phyloP scores from a whole-genome alignment of 2,329 filamentous ascomycete genomes.

The Diplodia intermedia region DNA sequence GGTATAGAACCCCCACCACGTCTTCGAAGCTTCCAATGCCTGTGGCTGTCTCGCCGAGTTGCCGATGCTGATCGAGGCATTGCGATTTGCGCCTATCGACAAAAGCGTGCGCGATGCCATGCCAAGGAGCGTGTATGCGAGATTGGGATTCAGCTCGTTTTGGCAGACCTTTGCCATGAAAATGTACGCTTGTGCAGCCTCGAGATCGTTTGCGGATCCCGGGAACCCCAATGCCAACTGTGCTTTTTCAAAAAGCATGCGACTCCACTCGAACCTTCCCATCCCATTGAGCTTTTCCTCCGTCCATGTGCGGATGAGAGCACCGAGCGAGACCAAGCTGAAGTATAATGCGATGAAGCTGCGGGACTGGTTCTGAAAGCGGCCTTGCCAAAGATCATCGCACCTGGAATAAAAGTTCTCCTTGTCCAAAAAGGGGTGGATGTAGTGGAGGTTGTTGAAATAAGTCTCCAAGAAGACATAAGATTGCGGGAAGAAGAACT shows the following conservation, averaged over 20 bases:
- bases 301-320: conserved; percentile 54
- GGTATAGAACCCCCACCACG: conserved; percentile 38
- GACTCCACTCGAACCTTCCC: conserved; percentile 56
- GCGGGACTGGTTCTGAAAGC: conserved; percentile 41
- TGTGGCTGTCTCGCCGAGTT: conserved; percentile 19
- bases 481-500: conserved; percentile 55
- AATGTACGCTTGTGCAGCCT: conserved; percentile 58
- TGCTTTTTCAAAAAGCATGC: conserved; percentile 55
- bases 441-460: conserved; percentile 58
- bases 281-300: conserved; percentile 54
- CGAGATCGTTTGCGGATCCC: conserved; percentile 55
- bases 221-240: conserved; percentile 49
- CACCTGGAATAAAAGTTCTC: conserved; percentile 53
- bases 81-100: conserved; percentile 57
- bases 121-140: conserved; percentile 58
- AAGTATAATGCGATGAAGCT: conserved; percentile 59
- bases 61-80: conserved; percentile 35
- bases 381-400: conserved; percentile 53
- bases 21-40: conserved; percentile 30
- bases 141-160: conserved; percentile 57
- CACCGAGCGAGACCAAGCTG: conserved; percentile 56
- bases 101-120: conserved; percentile 57
- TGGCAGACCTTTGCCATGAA: conserved; percentile 59
- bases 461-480: conserved; percentile 56
- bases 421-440: conserved; percentile 58